Evolutionary conservation across 345 rosid species (phyloP).

Genomic region (Adansonia digitata): DNA sequence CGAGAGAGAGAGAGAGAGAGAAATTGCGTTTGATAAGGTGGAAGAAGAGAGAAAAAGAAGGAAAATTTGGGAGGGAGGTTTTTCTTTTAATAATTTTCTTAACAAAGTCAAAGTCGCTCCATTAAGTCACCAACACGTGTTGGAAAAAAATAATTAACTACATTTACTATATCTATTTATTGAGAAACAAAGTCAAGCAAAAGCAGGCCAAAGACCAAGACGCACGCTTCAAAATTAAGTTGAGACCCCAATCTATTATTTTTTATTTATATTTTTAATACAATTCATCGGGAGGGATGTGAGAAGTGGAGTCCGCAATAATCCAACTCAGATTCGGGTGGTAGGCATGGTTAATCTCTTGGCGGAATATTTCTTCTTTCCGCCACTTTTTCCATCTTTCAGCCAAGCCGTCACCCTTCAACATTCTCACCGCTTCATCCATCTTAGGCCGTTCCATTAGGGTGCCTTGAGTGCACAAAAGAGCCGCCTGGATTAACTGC

Average conservation of each 20-base stretch:
- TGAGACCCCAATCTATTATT: too few relatives aligned
- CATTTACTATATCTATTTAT: too few relatives aligned
- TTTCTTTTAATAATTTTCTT: neutral
- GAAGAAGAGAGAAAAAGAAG: too few relatives aligned
- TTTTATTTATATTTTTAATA: too few relatives aligned
- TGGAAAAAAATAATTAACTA: neutral
- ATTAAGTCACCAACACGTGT: neutral
- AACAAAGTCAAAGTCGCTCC: neutral
- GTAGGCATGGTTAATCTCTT: conserved; percentile 39
- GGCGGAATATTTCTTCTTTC: conserved; percentile 67
- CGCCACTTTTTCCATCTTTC: conserved; percentile 98
- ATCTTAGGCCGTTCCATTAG: conserved; percentile 84
- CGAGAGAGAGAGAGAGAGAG: neutral
- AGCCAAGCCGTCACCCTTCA: conserved; percentile 88
- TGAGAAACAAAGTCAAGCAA: too few relatives aligned
- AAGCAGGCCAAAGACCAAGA: too few relatives aligned
- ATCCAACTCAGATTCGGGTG: conserved; percentile 49
- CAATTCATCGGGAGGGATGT: conserved; percentile 58
- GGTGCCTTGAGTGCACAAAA: conserved; percentile 74
- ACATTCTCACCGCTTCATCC: conserved; percentile 93
- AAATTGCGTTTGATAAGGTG: neutral
- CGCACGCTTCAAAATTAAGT: too few relatives aligned
- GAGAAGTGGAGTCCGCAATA: conserved; percentile 49
- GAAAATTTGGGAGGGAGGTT: too few relatives aligned
- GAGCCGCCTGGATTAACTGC: conserved; percentile 79